A percentile compares a stretch with the other conserved stretches of the same genome.
These are phyloP conservation scores for Evernia prunastri DNA, from an alignment of 495 filamentous ascomycete species.

Conservation along the genomic window DNA sequence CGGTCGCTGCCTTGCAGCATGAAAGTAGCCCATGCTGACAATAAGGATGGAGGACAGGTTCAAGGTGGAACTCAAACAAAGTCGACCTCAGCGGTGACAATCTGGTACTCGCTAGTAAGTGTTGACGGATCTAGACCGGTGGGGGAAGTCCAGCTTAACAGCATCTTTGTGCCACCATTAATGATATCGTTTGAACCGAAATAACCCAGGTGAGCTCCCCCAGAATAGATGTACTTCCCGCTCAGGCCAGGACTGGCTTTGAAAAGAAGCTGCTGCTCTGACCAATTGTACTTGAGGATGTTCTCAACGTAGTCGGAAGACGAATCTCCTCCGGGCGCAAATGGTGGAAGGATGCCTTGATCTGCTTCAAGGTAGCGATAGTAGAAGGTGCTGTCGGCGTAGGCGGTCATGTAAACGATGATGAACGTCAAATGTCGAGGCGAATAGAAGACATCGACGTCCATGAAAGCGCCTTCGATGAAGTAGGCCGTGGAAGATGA, in stretches of 20 bases:
- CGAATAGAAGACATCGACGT: constrained; percentile 34
- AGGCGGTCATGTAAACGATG: constrained; percentile 32
- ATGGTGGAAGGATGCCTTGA: constrained; percentile 28
- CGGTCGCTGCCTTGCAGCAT: constrained; percentile 1
- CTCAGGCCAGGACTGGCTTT: constrained; percentile 24
- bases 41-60: not conserved
- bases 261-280: constrained; percentile 27
- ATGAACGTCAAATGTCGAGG: constrained; percentile 33
- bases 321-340: constrained; percentile 23
- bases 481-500: constrained; percentile 25
- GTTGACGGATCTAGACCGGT: constrained; percentile 28
- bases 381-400: constrained; percentile 34
- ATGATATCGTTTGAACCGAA: constrained; percentile 31
- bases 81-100: constrained; percentile 30
- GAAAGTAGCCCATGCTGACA: not conserved
- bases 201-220: constrained; percentile 30
- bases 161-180: constrained; percentile 31
- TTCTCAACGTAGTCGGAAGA: constrained; percentile 29
- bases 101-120: constrained; percentile 29
- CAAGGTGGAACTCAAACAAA: constrained; percentile 15
- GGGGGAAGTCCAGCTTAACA: constrained; percentile 34
- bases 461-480: constrained; percentile 31
- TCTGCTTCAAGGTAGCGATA: constrained; percentile 32
- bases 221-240: constrained; percentile 31
- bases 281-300: constrained; percentile 30